Evolutionary conservation across 177 flowering plant genomes (phyloP).

Genomic region (Vitis hybrid): DNA sequence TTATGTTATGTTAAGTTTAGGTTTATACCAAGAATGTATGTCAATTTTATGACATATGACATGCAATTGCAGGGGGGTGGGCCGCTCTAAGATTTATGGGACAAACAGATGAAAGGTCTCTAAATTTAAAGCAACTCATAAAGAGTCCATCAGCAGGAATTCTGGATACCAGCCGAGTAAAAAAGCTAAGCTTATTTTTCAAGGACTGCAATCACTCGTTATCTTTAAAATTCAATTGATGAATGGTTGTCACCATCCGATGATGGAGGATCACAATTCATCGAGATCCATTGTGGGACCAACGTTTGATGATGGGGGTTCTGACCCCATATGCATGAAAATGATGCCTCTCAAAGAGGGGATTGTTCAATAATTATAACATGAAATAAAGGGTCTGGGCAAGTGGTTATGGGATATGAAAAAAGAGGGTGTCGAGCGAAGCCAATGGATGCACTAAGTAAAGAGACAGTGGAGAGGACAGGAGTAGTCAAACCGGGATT

Average conservation of each 20-base stretch:
- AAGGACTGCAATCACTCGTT: too few relatives aligned
- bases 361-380: conserved; percentile 14
- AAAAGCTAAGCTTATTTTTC: not conserved
- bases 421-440: not conserved
- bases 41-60: too few relatives aligned
- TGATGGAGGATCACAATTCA: conserved; percentile 13
- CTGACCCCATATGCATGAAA: conserved; percentile 19
- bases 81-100: too few relatives aligned
- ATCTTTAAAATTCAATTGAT: not conserved
- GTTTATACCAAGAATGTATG: too few relatives aligned
- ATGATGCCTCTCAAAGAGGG: conserved; percentile 1
- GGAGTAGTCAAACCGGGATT: conserved; percentile 17
- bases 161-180: not conserved
- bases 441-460: not conserved
- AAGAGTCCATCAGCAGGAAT: not conserved
- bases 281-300: conserved; percentile 18
- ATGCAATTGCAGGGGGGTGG: too few relatives aligned
- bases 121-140: too few relatives aligned
- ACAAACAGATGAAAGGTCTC: too few relatives aligned
- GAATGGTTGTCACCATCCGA: conserved; percentile 15
- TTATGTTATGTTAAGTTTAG: too few relatives aligned
- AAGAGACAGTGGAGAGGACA: not conserved
- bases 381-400: conserved; percentile 1
- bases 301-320: conserved; percentile 10
- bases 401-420: conserved; percentile 3